Conservation (phyloP, 2,329 filamentous ascomycete genomes). For the Davidsoniella australis region DNA sequence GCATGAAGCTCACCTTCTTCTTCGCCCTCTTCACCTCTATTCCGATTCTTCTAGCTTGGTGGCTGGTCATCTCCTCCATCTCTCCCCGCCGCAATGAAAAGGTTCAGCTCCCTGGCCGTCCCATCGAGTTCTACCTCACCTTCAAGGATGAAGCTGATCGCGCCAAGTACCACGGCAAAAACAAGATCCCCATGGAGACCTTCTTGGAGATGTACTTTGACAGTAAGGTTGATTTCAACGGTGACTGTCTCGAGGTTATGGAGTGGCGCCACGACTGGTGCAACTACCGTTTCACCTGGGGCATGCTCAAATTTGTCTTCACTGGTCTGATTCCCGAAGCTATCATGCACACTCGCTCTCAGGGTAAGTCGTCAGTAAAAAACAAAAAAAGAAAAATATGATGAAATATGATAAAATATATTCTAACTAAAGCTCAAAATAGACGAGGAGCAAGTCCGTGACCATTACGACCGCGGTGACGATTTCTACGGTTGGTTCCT, state of each 20-base stretch:
- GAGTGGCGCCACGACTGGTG: conserved; percentile 97
- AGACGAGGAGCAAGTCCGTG: conserved; percentile 88
- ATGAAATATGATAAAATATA: no score
- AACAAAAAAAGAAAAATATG: no score
- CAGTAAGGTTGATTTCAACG: conserved; percentile 87
- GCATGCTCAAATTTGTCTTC: conserved; percentile 76
- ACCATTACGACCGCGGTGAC: conserved; percentile 94
- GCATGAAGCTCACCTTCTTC: conserved; percentile 75
- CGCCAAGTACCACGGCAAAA: conserved; percentile 56
- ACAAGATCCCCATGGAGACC: conserved; percentile 76
- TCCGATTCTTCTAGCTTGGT: conserved; percentile 68
- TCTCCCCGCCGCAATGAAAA: conserved; percentile 89
- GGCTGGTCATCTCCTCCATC: conserved; percentile 56
- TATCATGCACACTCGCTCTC: conserved; percentile 79
- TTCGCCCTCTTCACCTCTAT: conserved; percentile 68
- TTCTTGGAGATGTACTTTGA: conserved; percentile 98
- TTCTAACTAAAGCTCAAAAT: not conserved
- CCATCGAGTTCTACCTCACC: conserved; percentile 77
- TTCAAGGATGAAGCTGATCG: conserved; percentile 52
- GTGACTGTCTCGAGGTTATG: conserved; percentile 71
- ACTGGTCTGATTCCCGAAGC: conserved; percentile 77
- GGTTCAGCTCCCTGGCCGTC: conserved; percentile 66
- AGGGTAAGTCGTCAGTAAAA: conserved; percentile 28
- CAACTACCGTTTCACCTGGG: conserved; percentile 76
- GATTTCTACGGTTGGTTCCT: conserved; percentile 99